Evolutionary conservation across 331 rosid species (phyloP).

Genomic region (Ulmus americana): DNA sequence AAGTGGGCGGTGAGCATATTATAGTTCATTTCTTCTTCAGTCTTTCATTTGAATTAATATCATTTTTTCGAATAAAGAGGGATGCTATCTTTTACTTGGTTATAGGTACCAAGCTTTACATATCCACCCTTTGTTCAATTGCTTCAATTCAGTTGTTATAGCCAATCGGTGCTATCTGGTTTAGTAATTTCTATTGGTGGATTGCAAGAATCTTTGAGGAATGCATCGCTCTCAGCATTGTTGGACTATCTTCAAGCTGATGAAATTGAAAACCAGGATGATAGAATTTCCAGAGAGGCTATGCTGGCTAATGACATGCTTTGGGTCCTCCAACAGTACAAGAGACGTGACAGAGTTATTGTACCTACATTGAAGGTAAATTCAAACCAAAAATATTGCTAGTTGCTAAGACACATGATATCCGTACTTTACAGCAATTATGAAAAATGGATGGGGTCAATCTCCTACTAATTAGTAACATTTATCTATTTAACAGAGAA

Average conservation of each 20-base stretch:
- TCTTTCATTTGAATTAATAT: slow-evolving; percentile 20
- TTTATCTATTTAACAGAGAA: too few species aligned
- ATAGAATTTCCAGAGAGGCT: slow-evolving; percentile 39
- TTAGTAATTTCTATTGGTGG: slow-evolving; percentile 83
- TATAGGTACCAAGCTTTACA: slow-evolving; percentile 68
- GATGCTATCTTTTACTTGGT: slow-evolving; percentile 22
- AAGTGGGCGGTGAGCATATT: slow-evolving; percentile 71
- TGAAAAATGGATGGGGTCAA: neutral
- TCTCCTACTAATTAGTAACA: too few species aligned
- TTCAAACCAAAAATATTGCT: neutral
- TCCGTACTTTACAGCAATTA: neutral
- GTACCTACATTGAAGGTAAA: slow-evolving; percentile 79
- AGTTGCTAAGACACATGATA: slow-evolving; percentile 6
- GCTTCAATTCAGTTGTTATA: slow-evolving; percentile 72
- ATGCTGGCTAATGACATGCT: slow-evolving; percentile 61
- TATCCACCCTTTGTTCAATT: slow-evolving; percentile 72
- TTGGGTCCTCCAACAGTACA: slow-evolving; percentile 72
- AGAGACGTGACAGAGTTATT: slow-evolving; percentile 75
- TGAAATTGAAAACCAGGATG: slow-evolving; percentile 38
- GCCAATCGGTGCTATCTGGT: slow-evolving; percentile 75
- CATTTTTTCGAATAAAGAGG: slow-evolving; percentile 12
- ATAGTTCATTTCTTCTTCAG: slow-evolving; percentile 22
- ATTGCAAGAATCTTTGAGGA: slow-evolving; percentile 74
- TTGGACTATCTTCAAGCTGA: slow-evolving; percentile 61
- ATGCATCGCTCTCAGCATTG: slow-evolving; percentile 64